Evolutionary conservation across 2,329 filamentous ascomycete species (phyloP).

Genomic region (Colletotrichum cuscutae): DNA sequence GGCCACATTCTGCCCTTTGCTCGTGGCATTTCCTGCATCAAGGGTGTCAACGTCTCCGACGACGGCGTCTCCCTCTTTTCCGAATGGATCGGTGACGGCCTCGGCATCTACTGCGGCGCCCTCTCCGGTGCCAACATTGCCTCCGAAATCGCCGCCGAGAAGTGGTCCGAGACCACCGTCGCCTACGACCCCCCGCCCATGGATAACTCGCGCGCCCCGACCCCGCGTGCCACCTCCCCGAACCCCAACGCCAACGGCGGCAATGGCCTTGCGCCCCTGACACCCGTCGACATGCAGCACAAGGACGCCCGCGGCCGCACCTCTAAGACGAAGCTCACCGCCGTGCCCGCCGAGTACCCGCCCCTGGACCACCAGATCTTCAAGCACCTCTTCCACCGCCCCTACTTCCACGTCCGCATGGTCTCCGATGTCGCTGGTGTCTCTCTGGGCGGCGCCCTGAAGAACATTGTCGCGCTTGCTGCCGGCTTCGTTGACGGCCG

Average conservation of each 20-base stretch:
- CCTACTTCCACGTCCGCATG: conserved; percentile 97
- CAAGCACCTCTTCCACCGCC: conserved; percentile 89
- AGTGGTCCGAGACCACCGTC: conserved; percentile 97
- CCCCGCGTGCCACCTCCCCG: conserved; percentile 61
- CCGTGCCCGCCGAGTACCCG: conserved; percentile 84
- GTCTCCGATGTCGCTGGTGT: conserved; percentile 97
- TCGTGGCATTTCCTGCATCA: conserved; percentile 96
- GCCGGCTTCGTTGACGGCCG: conserved; percentile 95
- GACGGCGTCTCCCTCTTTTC: conserved; percentile 90
- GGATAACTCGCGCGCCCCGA: conserved; percentile 80
- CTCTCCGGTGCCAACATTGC: conserved; percentile 97
- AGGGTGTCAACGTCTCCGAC: conserved; percentile 93
- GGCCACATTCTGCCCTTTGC: conserved; percentile 93
- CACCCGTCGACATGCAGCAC: conserved; percentile 68
- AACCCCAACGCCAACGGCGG: conserved; percentile 59
- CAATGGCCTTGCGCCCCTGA: conserved; percentile 45
- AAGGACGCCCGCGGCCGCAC: conserved; percentile 75
- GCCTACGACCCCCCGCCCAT: conserved; percentile 93
- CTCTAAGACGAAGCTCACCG: conserved; percentile 76
- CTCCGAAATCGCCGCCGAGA: conserved; percentile 91
- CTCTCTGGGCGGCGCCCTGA: conserved; percentile 91
- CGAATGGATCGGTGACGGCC: conserved; percentile 89
- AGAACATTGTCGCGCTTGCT: conserved; percentile 95
- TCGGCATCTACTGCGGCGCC: conserved; percentile 97
- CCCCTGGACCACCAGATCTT: conserved; percentile 87